A percentile compares a stretch with the other conserved stretches of the same genome.
Evolutionary conservation across 148 eudicot species (phyloP).

Genomic region (Fagopyrum esculentum): DNA sequence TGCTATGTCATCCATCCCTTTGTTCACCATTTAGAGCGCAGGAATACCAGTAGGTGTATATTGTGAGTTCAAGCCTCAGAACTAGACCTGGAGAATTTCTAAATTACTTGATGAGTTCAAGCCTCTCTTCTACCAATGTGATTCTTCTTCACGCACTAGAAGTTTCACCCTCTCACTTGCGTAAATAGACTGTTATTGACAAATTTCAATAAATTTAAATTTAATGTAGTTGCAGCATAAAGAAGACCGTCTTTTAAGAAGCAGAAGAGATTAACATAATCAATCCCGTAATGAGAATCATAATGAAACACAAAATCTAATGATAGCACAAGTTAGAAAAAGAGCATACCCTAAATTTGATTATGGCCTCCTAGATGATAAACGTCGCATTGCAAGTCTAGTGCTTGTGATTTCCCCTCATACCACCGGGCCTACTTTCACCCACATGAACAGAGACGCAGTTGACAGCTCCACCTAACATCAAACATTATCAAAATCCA

Average conservation of each 20-base stretch:
- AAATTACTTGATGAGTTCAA: background rate
- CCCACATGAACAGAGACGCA: constrained; percentile 82
- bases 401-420: constrained; percentile 92
- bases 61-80: background rate
- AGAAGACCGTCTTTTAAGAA: background rate
- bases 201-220: background rate
- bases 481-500: background rate
- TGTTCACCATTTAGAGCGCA: too few relatives aligned
- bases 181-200: background rate
- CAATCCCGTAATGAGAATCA: background rate
- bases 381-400: constrained; percentile 82
- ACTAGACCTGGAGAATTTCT: background rate
- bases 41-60: background rate
- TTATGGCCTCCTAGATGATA: constrained; percentile 83
- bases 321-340: background rate
- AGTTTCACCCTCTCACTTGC: background rate
- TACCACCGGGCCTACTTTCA: constrained; percentile 68
- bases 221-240: background rate
- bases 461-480: constrained; percentile 36
- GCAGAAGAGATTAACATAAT: background rate
- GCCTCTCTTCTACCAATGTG: background rate
- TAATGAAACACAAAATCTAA: background rate
- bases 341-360: constrained; percentile 71
- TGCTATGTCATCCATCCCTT: too few relatives aligned
- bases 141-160: background rate